A percentile compares a stretch with the other conserved stretches of the same genome.
Evolutionary conservation across 768 basidiomycete species (phyloP).

Genomic region (Naganishia friedmannii): DNA sequence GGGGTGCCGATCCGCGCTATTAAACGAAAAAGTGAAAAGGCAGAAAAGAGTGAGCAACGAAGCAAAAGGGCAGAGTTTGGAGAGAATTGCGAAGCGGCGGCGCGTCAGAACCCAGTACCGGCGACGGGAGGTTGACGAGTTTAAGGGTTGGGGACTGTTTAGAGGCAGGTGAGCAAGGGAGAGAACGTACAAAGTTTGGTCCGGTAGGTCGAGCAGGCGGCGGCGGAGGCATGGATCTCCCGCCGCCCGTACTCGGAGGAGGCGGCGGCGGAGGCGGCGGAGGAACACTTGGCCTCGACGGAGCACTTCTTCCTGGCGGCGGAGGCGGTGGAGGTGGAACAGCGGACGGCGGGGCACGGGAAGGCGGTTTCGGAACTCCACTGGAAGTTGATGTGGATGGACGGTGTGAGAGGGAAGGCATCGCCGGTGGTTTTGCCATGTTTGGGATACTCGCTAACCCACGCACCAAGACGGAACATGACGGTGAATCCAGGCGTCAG

Average conservation of each 20-base stretch:
- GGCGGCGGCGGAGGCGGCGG: conserved; percentile 10
- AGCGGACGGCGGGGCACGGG: conserved; percentile 1
- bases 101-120: no score
- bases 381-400: background rate
- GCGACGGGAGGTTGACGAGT: no score
- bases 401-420: background rate
- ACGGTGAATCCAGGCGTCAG: no score
- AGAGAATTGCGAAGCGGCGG: no score
- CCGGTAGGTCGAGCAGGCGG: conserved; percentile 9
- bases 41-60: no score
- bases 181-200: conserved; percentile 15
- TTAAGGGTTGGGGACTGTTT: background rate
- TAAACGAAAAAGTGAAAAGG: no score
- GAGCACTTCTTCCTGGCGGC: background rate
- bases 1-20: background rate
- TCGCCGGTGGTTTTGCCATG: conserved; percentile 16
- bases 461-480: background rate
- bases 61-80: no score
- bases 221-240: conserved; percentile 8
- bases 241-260: background rate
- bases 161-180: background rate
- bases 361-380: conserved; percentile 3
- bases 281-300: background rate
- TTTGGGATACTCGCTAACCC: conserved; percentile 1
- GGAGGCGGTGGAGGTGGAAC: conserved; percentile 5